phyloP scores from a whole-genome alignment of 495 filamentous ascomycete species.

The Paragyromitra xinjiangensis region DNA sequence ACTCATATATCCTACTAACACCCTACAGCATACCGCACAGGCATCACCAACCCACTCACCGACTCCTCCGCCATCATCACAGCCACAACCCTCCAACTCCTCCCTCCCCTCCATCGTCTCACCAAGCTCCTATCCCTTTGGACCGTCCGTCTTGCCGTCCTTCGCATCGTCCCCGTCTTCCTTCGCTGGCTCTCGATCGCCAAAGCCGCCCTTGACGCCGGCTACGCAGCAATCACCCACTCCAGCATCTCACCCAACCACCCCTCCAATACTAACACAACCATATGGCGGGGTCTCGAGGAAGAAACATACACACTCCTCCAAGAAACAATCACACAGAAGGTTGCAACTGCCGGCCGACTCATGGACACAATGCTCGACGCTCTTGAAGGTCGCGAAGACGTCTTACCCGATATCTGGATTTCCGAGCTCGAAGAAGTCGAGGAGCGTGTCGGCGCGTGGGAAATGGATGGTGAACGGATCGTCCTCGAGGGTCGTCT shows the following conservation, averaged over 20 bases:
- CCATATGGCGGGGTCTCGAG: constrained; percentile 57
- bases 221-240: constrained; percentile 43
- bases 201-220: constrained; percentile 49
- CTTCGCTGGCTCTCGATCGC: constrained; percentile 66
- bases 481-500: constrained; percentile 56
- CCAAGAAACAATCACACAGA: constrained; percentile 70
- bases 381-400: constrained; percentile 78
- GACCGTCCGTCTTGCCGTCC: constrained; percentile 76
- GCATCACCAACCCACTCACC: constrained; percentile 65
- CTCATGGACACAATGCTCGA: constrained; percentile 86
- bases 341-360: constrained; percentile 74
- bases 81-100: constrained; percentile 81
- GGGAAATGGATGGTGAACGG: constrained; percentile 64
- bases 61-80: constrained; percentile 85
- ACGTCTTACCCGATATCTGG: constrained; percentile 87
- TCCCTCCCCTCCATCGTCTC: constrained; percentile 81
- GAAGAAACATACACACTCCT: constrained; percentile 69
- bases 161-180: constrained; percentile 74
- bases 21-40: constrained; percentile 62
- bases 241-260: constrained; percentile 47
- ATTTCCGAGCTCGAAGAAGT: constrained; percentile 82
- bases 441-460: constrained; percentile 80
- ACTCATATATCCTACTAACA: constrained; percentile 62
- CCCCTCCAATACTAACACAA: neutral
- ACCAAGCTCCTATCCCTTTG: constrained; percentile 75